phyloP scores from a whole-genome alignment of 179 eudicot species.

The Silene coronaria region DNA sequence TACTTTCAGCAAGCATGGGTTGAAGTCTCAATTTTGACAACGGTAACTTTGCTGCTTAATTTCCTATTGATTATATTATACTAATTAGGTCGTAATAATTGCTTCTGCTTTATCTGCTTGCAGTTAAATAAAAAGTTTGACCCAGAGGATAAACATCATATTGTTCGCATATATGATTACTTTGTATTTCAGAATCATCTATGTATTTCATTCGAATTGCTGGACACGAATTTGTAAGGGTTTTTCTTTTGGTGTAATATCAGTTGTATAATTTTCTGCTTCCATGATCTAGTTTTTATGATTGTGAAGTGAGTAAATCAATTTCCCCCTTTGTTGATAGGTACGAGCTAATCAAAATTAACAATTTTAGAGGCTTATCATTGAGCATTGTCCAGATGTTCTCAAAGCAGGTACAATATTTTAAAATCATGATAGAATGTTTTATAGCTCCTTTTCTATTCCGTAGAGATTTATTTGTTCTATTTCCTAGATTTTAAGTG shows the following conservation, averaged over 20 bases:
- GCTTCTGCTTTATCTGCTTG: constrained; percentile 23
- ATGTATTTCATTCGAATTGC: constrained; percentile 91
- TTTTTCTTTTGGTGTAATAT: not conserved
- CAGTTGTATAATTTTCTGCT: not conserved
- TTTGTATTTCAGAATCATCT: constrained; percentile 85
- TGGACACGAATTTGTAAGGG: constrained; percentile 83
- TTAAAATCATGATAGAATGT: not conserved
- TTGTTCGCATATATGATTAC: constrained; percentile 88
- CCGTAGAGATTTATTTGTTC: not conserved
- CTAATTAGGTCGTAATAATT: constrained; percentile 11
- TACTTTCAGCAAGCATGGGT: constrained; percentile 92
- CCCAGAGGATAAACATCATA: constrained; percentile 95
- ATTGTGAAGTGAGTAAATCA: constrained; percentile 2
- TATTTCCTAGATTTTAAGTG: constrained; percentile 65
- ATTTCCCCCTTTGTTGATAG: constrained; percentile 31
- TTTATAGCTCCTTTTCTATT: not conserved
- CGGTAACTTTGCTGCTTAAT: constrained; percentile 37
- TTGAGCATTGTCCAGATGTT: constrained; percentile 90
- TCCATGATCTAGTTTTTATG: constrained; percentile 15
- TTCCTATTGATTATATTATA: constrained; percentile 9
- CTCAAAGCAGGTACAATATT: constrained; percentile 72
- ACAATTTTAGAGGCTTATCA: constrained; percentile 75
- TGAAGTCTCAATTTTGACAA: constrained; percentile 86
- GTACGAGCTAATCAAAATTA: constrained; percentile 87
- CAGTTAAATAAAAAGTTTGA: constrained; percentile 89